These are phyloP conservation scores for Nakaseomyces kungkrabaensis DNA, from an alignment of 1,139 yeast species.

Conservation along the genomic window DNA sequence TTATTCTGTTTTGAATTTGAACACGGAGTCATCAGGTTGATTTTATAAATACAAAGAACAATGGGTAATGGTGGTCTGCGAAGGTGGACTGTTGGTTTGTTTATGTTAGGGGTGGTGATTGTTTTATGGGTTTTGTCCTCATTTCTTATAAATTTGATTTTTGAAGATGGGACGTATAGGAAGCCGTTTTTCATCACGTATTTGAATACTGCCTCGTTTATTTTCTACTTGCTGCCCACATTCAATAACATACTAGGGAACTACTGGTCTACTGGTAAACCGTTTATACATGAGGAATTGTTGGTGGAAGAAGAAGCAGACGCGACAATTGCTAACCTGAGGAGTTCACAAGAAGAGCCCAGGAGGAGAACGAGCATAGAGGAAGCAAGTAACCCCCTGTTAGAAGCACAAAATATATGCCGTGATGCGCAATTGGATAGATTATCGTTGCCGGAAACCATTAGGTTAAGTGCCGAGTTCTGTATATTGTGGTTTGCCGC, in stretches of 20 bases:
- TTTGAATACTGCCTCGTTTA: constrained; percentile 76
- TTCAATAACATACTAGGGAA: constrained; percentile 28
- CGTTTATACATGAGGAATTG: constrained; percentile 25
- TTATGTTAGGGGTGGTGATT: constrained; percentile 64
- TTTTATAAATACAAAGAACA: not conserved
- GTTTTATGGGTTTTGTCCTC: constrained; percentile 84
- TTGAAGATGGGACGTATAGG: constrained; percentile 58
- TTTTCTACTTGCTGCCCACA: constrained; percentile 65
- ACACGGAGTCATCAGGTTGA: too few species aligned
- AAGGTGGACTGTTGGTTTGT: constrained; percentile 42
- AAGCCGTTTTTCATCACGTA: constrained; percentile 95
- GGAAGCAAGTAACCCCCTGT: not conserved
- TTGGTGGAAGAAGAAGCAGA: constrained; percentile 24
- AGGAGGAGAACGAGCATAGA: constrained; percentile 1
- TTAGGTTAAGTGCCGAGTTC: constrained; percentile 64
- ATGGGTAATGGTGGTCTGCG: not conserved
- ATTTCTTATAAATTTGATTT: constrained; percentile 63
- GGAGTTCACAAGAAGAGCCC: not conserved
- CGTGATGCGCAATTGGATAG: constrained; percentile 5
- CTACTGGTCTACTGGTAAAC: constrained; percentile 22
- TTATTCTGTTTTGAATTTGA: not conserved
- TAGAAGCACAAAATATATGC: constrained; percentile 1
- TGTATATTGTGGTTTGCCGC: constrained; percentile 85
- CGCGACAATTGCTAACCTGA: not conserved
- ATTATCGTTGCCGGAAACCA: constrained; percentile 37